These are phyloP conservation scores for Trichoderma harzianum DNA, from an alignment of 2,329 filamentous ascomycete species.

Conservation along the genomic window DNA sequence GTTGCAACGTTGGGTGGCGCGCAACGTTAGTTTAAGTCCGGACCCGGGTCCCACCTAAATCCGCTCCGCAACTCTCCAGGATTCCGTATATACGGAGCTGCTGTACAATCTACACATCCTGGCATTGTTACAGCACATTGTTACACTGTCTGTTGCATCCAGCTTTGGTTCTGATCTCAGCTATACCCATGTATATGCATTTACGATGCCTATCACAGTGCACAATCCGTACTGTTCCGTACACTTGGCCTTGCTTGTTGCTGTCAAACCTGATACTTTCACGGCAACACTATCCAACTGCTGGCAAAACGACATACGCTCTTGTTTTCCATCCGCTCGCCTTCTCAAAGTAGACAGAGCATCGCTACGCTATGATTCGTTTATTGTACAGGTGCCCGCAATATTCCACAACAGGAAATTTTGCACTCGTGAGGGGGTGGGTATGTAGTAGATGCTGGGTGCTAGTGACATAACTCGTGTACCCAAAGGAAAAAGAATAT, in stretches of 20 bases:
- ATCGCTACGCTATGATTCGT: constrained; percentile 17
- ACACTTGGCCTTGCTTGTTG: background rate
- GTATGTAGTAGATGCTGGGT: background rate
- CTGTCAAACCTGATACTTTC: background rate
- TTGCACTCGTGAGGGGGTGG: background rate
- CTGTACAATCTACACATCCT: background rate
- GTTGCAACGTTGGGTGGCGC: background rate
- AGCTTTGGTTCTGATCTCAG: background rate
- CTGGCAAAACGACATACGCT: background rate
- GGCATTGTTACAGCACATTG: background rate
- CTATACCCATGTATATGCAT: background rate
- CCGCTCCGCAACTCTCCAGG: background rate
- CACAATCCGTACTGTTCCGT: background rate
- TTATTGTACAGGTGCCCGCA: constrained; percentile 8
- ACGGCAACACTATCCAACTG: background rate
- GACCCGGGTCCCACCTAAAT: background rate
- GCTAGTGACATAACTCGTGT: background rate
- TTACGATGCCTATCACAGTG: background rate
- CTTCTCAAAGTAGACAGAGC: background rate
- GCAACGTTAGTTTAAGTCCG: background rate
- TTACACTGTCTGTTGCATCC: background rate
- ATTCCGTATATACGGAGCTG: background rate
- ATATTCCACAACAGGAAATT: background rate
- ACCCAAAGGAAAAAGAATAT: background rate
- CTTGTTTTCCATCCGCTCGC: background rate